Base-by-base conservation (phyloP, 2,329 filamentous ascomycete genomes). In the Neopestalotiopsis clavispora region DNA sequence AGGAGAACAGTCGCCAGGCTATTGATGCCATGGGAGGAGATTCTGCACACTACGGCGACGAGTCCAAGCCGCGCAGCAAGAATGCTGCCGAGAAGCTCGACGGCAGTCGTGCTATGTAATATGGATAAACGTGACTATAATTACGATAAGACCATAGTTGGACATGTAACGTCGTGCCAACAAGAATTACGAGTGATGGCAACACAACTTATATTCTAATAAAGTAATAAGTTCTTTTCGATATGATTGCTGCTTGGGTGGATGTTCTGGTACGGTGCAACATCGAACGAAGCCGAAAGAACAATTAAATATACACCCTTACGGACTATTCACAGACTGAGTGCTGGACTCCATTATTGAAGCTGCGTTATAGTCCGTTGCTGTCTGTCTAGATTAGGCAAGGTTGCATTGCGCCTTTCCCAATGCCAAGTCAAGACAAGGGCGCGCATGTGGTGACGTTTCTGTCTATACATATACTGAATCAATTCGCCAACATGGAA, bases 11-110 rank as follows among this genome's bases (percentile, higher is more conserved):
- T 67, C 75, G 75, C 61, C 62, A 82, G 71, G 78, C 76, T 6
- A 80, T 85, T 60, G 77, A 84, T 59, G 71, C 77, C 12, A 74
- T 85, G 3, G 83, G 82, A 61, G 83, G 82, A 14, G 80, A 85
- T 10, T 75, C 76, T 9, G 82, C 80, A 20, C 80, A 83, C 66
- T 83, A 84, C 64, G 81, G 81, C 30, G 77, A 81, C 71, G 70
- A 83, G 70, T 78, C 80, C 5, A 75, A 84, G 65, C 81, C 81
- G 4, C 78, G 78, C 67, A 81, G 80, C 72, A 83, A 83, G 75
- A 78, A 75, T 28, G 81, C 81, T 2, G 80, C 81, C 0, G 78
- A 83, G 32, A 74, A 79, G 40, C 70, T 83, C 52, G 80, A 81
- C 65, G 81, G 81, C 4, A 82, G 76, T 66, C 74, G 80, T 23